Percentiles rank a stretch among this genome's conserved stretches.
Conservation (phyloP, 768 basidiomycete species). For the Lentinula boryana region DNA sequence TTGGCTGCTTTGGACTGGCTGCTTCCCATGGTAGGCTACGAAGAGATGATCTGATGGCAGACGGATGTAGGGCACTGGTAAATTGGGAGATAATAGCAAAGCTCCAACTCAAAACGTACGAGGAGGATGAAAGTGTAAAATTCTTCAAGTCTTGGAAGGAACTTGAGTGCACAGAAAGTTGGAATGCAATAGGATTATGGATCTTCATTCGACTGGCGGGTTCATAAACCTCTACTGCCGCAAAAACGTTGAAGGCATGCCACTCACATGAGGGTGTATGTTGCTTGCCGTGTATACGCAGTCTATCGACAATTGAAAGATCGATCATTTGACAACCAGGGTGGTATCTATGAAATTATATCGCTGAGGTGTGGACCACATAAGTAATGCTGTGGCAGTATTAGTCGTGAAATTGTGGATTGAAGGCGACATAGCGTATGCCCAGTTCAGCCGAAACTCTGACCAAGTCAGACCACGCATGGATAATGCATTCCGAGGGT, state of each 20-base stretch:
- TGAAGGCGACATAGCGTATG: not conserved
- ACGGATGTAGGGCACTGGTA: not conserved
- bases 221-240: not conserved
- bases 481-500: too few species aligned
- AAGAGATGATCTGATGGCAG: not conserved
- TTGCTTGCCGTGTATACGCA: not conserved
- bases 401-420: not conserved
- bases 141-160: not conserved
- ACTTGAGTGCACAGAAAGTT: not conserved
- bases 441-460: not conserved
- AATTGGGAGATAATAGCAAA: not conserved
- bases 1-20: constrained; percentile 1
- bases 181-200: not conserved
- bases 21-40: not conserved
- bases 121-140: not conserved
- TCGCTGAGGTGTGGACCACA: not conserved
- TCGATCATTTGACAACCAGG: not conserved
- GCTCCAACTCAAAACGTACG: not conserved
- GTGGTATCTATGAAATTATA: too few species aligned
- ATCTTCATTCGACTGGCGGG: not conserved
- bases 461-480: too few species aligned
- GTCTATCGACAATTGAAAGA: not conserved
- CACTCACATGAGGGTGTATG: not conserved
- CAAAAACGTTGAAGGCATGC: not conserved
- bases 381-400: not conserved